Evolutionary conservation across 176 grass and related monocot genomes (phyloP).

Genomic region (Phyllostachys edulis): DNA sequence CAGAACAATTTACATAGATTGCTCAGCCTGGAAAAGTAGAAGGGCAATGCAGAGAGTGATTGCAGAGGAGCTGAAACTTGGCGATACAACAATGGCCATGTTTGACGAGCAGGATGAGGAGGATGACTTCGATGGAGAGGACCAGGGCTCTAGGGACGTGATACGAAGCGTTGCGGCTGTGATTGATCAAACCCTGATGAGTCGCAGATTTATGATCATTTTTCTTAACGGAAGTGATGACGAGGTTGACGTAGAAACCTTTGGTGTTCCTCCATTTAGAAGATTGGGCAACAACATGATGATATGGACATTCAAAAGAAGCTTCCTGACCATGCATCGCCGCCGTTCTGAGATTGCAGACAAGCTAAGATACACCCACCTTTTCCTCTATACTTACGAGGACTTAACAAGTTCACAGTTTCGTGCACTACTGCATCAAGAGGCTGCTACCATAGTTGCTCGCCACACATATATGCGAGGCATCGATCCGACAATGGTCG

Average conservation of each 20-base stretch:
- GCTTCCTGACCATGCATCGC: too few species aligned
- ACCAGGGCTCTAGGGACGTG: neutral
- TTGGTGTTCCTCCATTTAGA: neutral
- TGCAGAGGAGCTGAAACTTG: neutral
- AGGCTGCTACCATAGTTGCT: neutral
- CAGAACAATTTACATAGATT: neutral
- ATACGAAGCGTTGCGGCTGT: fast-evolving
- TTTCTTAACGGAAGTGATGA: neutral
- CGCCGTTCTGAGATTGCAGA: fast-evolving
- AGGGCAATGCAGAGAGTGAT: constrained; percentile 12
- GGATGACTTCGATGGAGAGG: neutral
- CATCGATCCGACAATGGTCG: neutral
- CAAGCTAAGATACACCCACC: neutral
- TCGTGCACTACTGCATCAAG: neutral
- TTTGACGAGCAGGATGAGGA: neutral
- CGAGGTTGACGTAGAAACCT: fast-evolving
- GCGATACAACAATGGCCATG: neutral
- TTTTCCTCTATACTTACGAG: fast-evolving
- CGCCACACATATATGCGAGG: neutral
- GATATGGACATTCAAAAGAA: neutral
- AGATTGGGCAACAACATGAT: fast-evolving
- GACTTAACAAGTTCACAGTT: too few species aligned
- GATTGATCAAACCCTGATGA: neutral
- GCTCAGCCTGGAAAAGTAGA: neutral
- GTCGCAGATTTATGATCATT: fast-evolving